Base-by-base conservation (phyloP, 306 rosid genomes). In the Corylus heterophylla region DNA sequence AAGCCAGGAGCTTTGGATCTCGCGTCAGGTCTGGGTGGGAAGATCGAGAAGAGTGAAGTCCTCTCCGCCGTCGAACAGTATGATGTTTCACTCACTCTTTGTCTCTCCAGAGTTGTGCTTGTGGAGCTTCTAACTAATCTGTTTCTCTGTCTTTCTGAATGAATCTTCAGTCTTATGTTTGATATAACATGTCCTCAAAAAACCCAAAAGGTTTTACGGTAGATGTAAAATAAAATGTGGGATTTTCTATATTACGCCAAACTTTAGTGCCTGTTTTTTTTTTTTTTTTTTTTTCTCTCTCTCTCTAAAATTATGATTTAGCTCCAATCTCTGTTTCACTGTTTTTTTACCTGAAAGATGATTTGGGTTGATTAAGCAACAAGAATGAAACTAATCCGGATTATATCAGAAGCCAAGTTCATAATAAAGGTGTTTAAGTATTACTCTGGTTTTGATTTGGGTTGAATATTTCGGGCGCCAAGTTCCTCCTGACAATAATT, bases 1-100 rank as follows among this genome's bases (percentile, higher is more conserved):
- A 85, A 87, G 78, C 79, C 89, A 64, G 93, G 88, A 42, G 89
- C 89, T 16, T 76, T 92, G 86, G 98, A 94, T 90, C 97, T 94
- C 80, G 95, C 95, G 69, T 88, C 93, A 6, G 97, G 93, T 47
- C 80, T 92, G 45, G 98, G 98, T 51, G 98, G 98, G 54, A 89
- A 92, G 88, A 81, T 94, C n/a, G 91, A 89, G 45, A 94, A 88
- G 76, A 54, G 10, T 22, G 83, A 92, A 16, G 95, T 94, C 54
- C 87, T 89, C 66, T 89, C 94, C 12, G 93, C 97, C 27, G 97
- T 94, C 76, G 92, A 91, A 1, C 86, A 87, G 98, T 94, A 72
- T 29, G 12, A 39, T 10, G 13, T 5, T 56, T 18, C 31, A 56
- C 71, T 75, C 72, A 71, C 22, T 68, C 39, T 58, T 58, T 75